Evolutionary conservation across 805 yeast species (phyloP).

Genomic region (Jamesozyma lodderae): DNA sequence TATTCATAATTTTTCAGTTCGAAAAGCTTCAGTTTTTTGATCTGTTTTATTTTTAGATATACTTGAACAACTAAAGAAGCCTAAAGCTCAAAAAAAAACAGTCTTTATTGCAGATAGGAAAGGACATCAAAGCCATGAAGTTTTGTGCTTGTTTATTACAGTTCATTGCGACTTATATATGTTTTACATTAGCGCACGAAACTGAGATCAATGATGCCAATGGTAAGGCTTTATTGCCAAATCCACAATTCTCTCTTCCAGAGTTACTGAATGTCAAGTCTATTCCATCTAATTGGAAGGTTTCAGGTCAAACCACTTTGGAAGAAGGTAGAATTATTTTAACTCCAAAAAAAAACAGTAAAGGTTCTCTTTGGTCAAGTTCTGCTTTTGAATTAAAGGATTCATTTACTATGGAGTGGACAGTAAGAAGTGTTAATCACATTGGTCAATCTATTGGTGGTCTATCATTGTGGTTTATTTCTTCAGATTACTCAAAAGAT

Average conservation of each 20-base stretch:
- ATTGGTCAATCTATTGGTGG: slow-evolving; percentile 44
- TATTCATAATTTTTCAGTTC: background rate
- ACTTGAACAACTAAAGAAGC: too few relatives aligned
- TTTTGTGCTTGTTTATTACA: background rate
- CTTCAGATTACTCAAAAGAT: slow-evolving; percentile 19
- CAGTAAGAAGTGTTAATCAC: slow-evolving; percentile 53
- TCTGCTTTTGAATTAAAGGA: slow-evolving; percentile 25
- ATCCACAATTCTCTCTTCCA: slow-evolving; percentile 27
- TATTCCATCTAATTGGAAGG: slow-evolving; percentile 31
- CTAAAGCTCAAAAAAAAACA: too few relatives aligned
- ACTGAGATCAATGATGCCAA: background rate
- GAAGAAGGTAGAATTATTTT: slow-evolving; percentile 47
- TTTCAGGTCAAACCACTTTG: slow-evolving; percentile 33
- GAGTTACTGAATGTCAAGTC: slow-evolving; percentile 28
- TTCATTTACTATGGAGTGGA: slow-evolving; percentile 51
- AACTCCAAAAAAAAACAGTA: slow-evolving; percentile 36
- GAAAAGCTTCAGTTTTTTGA: background rate
- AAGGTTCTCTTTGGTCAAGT: slow-evolving; percentile 41
- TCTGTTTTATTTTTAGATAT: too few relatives aligned
- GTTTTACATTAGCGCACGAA: slow-evolving; percentile 1
- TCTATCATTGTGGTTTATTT: slow-evolving; percentile 48
- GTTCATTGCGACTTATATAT: background rate
- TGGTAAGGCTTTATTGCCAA: background rate
- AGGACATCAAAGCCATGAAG: background rate
- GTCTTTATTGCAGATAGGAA: too few relatives aligned